Evolutionary conservation across 2,329 filamentous ascomycete genomes (phyloP).

Genomic region (Huntiella bhutanensis): DNA sequence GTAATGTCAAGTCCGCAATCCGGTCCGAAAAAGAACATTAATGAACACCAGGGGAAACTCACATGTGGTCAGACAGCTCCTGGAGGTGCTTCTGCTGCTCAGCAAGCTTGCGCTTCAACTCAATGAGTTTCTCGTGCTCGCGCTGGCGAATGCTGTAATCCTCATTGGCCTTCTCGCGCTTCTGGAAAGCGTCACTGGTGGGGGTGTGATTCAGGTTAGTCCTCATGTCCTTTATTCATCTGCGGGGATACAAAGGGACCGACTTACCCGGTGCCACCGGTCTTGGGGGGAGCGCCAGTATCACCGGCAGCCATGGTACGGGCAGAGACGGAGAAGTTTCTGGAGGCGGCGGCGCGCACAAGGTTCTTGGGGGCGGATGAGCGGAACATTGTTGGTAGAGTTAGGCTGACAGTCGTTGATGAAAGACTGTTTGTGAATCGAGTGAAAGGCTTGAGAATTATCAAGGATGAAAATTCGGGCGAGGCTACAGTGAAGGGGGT

Average conservation of each 20-base stretch:
- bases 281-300: constrained; percentile 40
- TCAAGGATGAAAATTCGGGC: not conserved
- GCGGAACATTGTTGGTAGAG: constrained; percentile 40
- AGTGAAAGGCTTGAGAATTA: not conserved
- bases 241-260: not conserved
- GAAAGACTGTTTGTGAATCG: not conserved
- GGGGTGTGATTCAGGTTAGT: not conserved
- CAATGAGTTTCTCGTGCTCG: constrained; percentile 75
- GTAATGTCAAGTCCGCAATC: no score
- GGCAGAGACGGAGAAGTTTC: constrained; percentile 41
- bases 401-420: not conserved
- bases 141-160: constrained; percentile 68
- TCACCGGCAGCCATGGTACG: constrained; percentile 52
- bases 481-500: no score
- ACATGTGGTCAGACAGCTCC: constrained; percentile 78
- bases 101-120: constrained; percentile 52
- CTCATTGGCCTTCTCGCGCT: constrained; percentile 75
- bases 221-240: not conserved
- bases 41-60: constrained; percentile 17
- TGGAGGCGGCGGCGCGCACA: constrained; percentile 26
- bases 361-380: constrained; percentile 39
- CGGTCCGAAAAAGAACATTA: no score
- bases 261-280: constrained; percentile 34
- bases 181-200: constrained; percentile 72
- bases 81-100: constrained; percentile 71